Base-by-base conservation (phyloP, 78 protist species). In the Speleostelium caveatum region DNA sequence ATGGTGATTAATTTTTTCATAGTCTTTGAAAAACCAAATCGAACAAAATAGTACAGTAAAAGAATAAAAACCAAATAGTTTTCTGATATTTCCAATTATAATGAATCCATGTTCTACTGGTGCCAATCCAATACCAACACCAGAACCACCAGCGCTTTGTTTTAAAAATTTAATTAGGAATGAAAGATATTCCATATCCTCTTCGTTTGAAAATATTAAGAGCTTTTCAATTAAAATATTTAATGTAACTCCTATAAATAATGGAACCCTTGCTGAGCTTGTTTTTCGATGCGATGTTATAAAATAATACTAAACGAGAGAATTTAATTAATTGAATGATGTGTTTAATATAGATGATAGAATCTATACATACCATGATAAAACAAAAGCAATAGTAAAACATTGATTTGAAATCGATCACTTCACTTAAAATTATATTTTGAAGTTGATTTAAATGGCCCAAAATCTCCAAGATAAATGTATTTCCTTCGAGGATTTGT, bases 371-470 rank as follows among this genome's bases (percentile, higher is more conserved):
- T 42, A 83, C 79, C 56, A 71, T 16, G 19, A 71, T 6, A 41
- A 36, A 41, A 26, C 17, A n/a, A 14, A 51, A 36, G 21, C 58
- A 16, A 60, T 83, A 83, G 59, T 41, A 83, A 32, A 58, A 33
- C 38, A 83, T 58, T 7, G 91, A 83, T 69, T 83, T 83, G 33
- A 69, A 58, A 60, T 83, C 91, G 59, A 83, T 33, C n/a, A 83
- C 75, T 60, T 83, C 91, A 6, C 49, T 49, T 30, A 83, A 28
- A 0, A 83, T 69, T 33, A 55, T 32, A 60, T 83, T 67, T 56
- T 73, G 75, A 30, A 83, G 24, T 17, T 2, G 26, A 42, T 22
- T 56, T n/a, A 83, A n/a, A 58, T 74, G 78, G 56, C 59, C 56
- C n/a, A 83, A 55, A 24, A 83, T 69, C 35, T 33, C 26, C 39